phyloP scores from a whole-genome alignment of 2,329 filamentous ascomycete genomes.

The Monascus ruber region DNA sequence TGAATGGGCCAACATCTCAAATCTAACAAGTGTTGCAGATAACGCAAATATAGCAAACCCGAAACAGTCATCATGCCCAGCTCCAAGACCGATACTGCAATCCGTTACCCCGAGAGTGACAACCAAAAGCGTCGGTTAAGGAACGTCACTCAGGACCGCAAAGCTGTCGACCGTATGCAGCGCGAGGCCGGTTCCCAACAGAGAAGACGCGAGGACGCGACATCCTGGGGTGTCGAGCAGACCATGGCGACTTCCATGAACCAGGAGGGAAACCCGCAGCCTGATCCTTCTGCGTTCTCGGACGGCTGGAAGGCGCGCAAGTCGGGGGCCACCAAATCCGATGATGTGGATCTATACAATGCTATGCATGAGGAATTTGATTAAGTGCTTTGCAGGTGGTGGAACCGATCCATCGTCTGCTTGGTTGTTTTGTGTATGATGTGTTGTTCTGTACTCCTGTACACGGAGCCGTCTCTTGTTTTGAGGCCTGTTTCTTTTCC shows the following conservation, averaged over 20 bases:
- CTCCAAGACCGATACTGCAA: constrained; percentile 16
- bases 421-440: no score
- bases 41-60: background rate
- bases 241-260: constrained; percentile 20
- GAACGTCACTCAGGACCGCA: constrained; percentile 14
- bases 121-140: constrained; percentile 12
- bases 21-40: background rate
- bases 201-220: constrained; percentile 5
- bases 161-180: constrained; percentile 7
- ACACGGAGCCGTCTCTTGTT: no score
- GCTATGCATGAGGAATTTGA: constrained; percentile 21
- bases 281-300: constrained; percentile 14
- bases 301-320: constrained; percentile 12
- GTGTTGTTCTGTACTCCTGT: no score
- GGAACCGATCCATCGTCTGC: no score
- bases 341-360: constrained; percentile 17
- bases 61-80: constrained; percentile 13
- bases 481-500: no score
- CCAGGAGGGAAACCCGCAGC: constrained; percentile 19
- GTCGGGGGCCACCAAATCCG: constrained; percentile 1
- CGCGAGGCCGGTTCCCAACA: constrained; percentile 2
- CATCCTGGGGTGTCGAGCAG: constrained; percentile 17
- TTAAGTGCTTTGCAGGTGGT: constrained; percentile 4
- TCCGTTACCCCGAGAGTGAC: constrained; percentile 11
- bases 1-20: background rate